phyloP scores from a whole-genome alignment of 2,329 filamentous ascomycete species.

The Teratosphaeria pseudoeucalypti region DNA sequence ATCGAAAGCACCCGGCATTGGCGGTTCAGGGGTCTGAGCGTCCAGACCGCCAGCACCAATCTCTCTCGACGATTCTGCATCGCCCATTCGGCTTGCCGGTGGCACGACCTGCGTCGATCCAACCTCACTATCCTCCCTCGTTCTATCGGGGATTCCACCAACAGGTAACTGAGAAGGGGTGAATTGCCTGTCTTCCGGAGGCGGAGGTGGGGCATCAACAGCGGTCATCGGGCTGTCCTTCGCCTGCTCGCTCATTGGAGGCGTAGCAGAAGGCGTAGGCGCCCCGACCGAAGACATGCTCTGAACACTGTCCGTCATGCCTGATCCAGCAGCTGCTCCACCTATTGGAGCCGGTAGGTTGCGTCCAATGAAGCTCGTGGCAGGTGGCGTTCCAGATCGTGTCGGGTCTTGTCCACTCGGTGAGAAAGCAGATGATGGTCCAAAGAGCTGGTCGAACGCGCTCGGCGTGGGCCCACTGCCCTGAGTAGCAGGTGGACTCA shows the following conservation, averaged over 20 bases:
- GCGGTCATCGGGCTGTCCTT: conserved; percentile 45
- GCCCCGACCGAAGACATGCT: conserved; percentile 21
- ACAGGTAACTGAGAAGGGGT: conserved; percentile 68
- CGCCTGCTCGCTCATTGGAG: conserved; percentile 43
- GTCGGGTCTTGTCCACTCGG: conserved; percentile 14
- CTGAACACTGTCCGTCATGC: conserved; percentile 20
- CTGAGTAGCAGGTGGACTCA: conserved; percentile 10
- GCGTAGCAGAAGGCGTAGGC: conserved; percentile 51
- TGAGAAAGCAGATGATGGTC: conserved; percentile 34
- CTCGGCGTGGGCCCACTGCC: conserved; percentile 22
- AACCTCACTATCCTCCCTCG: conserved; percentile 23
- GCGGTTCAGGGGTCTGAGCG: background rate
- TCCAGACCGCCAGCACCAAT: conserved; percentile 5
- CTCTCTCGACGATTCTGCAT: conserved; percentile 16
- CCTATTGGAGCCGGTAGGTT: conserved; percentile 8
- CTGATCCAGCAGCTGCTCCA: conserved; percentile 3
- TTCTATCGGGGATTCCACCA: conserved; percentile 42
- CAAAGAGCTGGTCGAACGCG: conserved; percentile 28
- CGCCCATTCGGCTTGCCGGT: conserved; percentile 23
- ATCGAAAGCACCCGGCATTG: conserved; percentile 26
- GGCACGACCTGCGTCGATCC: conserved; percentile 46
- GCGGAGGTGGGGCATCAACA: conserved; percentile 52
- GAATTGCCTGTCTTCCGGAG: conserved; percentile 65
- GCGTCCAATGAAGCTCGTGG: conserved; percentile 21
- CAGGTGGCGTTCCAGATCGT: conserved; percentile 20